Base-by-base conservation (phyloP, 495 filamentous ascomycete genomes). In the Terfezia claveryi region DNA sequence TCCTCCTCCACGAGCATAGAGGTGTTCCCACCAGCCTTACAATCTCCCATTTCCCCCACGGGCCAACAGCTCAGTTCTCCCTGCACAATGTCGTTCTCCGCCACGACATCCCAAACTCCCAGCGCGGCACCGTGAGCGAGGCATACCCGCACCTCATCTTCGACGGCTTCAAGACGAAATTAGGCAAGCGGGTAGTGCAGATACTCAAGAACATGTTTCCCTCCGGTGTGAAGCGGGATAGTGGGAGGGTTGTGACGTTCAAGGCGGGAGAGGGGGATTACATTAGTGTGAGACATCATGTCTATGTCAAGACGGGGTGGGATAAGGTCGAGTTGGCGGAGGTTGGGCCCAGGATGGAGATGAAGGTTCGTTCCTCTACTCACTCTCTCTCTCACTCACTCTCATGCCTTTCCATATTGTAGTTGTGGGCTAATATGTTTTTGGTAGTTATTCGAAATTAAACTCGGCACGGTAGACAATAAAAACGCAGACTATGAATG, bases 401-500 rank as follows among this genome's bases (percentile, higher is more conserved):
- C 10, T 1, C 20, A 20, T 20, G 20, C 20, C 2, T 20, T 20
- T 20, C 20, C 20, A 20, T 20, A 20, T 20, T 32, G 27, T 32
- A 32, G 27, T 7, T 32, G 27, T 32, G 27, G 27, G 4, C 27
- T 32, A 32, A 32, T 7, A 1, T 32, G 1, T 32, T 32, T 32
- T 32, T 4, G 27, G 17, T 8, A 83, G 62, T 74, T 87, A 27
- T 99, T 96, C 69, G 86, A 94, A 67, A 93, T 99, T 57, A 74
- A 87, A 51, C 80, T 83, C 54, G 89, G 91, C n/a, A 91, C 89
- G 2, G 71, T 94, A 50, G 91, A 95, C 64, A 92, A 89, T 62
- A 93, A 92, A 59, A 84, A 87, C 60, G 89, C 88, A n/a, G 92
- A 96, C 72, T 77, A 85, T 37, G 92, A 98, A 68, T 98, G 91